These are phyloP conservation scores for Corchorus capsularis DNA, from an alignment of 345 rosid genomes.

Conservation along the genomic window DNA sequence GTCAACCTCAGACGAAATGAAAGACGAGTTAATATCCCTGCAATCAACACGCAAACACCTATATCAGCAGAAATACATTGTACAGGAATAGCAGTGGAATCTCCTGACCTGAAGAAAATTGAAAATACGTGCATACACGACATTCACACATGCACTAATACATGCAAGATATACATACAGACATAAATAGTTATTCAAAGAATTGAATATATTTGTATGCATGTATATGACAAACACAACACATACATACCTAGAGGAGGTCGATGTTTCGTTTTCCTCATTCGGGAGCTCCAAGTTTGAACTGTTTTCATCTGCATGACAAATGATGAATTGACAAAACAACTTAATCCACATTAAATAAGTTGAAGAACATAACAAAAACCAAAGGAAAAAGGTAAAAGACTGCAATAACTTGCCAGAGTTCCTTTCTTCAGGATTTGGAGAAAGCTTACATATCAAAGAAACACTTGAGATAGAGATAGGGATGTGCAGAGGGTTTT, in stretches of 20 bases:
- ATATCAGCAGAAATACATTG: constrained; percentile 17
- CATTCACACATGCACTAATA: too few relatives aligned
- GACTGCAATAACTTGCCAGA: constrained; percentile 50
- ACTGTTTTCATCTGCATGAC: constrained; percentile 48
- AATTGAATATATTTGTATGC: neutral
- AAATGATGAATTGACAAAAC: constrained; percentile 16
- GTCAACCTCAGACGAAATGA: constrained; percentile 71
- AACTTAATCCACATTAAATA: constrained; percentile 1
- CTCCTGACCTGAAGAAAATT: neutral
- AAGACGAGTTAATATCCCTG: constrained; percentile 59
- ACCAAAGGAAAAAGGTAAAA: constrained; percentile 27
- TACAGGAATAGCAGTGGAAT: neutral
- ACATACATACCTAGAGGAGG: constrained; percentile 39
- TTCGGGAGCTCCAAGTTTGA: constrained; percentile 42
- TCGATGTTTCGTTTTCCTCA: constrained; percentile 42
- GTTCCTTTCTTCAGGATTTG: constrained; percentile 54
- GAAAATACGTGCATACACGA: neutral
- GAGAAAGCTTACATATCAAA: constrained; percentile 74
- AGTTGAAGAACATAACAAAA: constrained; percentile 12
- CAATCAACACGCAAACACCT: constrained; percentile 26
- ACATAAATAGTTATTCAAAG: too few relatives aligned
- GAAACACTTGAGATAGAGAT: constrained; percentile 70
- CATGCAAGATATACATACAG: too few relatives aligned
- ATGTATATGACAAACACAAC: neutral
- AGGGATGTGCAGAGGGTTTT: constrained; percentile 79